These are phyloP conservation scores for Plasmopara halstedii DNA, from an alignment of 352 stramenopile species.

Conservation along the genomic window DNA sequence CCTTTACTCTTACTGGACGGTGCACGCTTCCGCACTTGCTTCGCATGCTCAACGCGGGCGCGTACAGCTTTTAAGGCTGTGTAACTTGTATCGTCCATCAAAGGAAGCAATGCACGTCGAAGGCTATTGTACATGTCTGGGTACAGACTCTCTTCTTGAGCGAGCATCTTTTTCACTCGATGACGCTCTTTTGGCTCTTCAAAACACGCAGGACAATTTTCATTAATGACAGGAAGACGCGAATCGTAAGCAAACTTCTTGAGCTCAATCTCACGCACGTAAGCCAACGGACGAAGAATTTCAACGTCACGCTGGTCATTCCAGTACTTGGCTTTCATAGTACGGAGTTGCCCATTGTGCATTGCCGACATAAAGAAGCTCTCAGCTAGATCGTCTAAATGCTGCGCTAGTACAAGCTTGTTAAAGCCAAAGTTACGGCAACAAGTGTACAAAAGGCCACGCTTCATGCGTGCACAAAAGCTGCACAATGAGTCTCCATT, in stretches of 20 bases:
- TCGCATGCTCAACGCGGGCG: slow-evolving; percentile 38
- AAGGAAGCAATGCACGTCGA: slow-evolving; percentile 50
- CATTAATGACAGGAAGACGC: slow-evolving; percentile 96
- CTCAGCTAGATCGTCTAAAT: slow-evolving; percentile 97
- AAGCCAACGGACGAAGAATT: slow-evolving; percentile 94
- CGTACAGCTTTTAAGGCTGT: slow-evolving; percentile 44
- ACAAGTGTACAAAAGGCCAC: slow-evolving; percentile 95
- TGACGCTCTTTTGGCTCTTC: slow-evolving; percentile 96
- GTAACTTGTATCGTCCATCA: slow-evolving; percentile 81
- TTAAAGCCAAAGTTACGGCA: slow-evolving; percentile 93
- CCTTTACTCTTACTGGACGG: slow-evolving; percentile 27
- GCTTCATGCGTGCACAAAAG: slow-evolving; percentile 97
- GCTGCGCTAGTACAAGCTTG: slow-evolving; percentile 91
- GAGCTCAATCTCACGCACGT: slow-evolving; percentile 92
- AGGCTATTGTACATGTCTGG: slow-evolving; percentile 82
- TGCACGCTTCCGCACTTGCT: slow-evolving; percentile 33
- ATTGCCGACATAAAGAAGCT: slow-evolving; percentile 98
- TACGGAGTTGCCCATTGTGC: slow-evolving; percentile 97
- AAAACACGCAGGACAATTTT: slow-evolving; percentile 99
- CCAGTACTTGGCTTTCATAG: slow-evolving; percentile 98
- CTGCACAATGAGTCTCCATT: slow-evolving; percentile 91
- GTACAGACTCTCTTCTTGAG: slow-evolving; percentile 91
- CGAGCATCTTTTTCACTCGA: slow-evolving; percentile 96
- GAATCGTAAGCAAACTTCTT: slow-evolving; percentile 79
- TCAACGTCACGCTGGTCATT: slow-evolving; percentile 92